phyloP scores from a whole-genome alignment of 2,329 filamentous ascomycete genomes.

The Cryphonectria japonica region DNA sequence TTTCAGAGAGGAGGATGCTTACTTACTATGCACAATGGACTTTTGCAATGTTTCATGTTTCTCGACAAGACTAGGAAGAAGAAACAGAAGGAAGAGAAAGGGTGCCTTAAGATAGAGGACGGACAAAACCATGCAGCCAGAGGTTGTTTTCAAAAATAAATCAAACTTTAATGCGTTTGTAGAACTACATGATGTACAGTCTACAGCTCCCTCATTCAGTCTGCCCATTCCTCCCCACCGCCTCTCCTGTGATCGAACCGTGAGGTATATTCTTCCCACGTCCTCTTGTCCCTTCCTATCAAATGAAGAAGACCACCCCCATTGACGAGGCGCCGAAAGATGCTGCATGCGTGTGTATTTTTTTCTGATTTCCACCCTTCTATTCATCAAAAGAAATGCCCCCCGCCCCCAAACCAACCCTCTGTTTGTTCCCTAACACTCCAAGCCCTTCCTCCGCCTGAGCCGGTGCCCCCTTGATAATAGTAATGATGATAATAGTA shows the following conservation, averaged over 20 bases:
- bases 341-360: constrained; percentile 8
- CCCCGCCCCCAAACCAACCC: not conserved
- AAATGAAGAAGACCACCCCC: not conserved
- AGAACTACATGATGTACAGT: constrained; percentile 22
- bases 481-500: no score
- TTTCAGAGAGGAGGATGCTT: not conserved
- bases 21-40: not conserved
- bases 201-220: not conserved
- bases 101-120: not conserved
- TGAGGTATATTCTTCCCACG: constrained; percentile 15
- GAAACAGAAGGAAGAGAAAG: not conserved
- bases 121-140: not conserved
- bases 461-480: no score
- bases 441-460: not conserved
- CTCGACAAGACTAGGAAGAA: not conserved
- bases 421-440: not conserved
- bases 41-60: not conserved
- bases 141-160: not conserved
- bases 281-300: not conserved
- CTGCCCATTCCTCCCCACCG: not conserved
- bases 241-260: not conserved
- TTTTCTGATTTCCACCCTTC: constrained; percentile 7
- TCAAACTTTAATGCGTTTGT: constrained; percentile 8
- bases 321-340: constrained; percentile 15
- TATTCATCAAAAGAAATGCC: constrained; percentile 1